A percentile compares a stretch with the other conserved stretches of the same genome.
These are phyloP conservation scores for Phalaenopsis hybrid DNA, from an alignment of 116 monocot species.

Conservation along the genomic window DNA sequence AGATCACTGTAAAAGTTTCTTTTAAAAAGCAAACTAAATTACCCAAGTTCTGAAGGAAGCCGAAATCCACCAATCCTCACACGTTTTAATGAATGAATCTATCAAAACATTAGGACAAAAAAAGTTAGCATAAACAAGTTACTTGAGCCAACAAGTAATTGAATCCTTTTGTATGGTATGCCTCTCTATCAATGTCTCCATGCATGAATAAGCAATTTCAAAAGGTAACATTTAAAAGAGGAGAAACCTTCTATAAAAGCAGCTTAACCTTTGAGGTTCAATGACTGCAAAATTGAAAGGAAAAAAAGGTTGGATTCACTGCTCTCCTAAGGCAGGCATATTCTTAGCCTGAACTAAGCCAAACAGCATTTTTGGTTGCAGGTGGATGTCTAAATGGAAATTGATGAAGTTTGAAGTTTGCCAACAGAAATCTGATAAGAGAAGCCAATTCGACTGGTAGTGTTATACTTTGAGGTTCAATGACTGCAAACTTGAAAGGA, in stretches of 20 bases:
- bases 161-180: neutral
- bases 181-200: neutral
- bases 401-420: constrained; percentile 17
- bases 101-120: constrained; percentile 3
- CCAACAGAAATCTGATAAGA: too few relatives aligned
- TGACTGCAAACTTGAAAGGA: too few relatives aligned
- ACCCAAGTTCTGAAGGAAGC: constrained; percentile 72
- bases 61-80: constrained; percentile 85
- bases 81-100: constrained; percentile 89
- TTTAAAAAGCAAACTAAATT: too few relatives aligned
- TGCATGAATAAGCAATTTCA: too few relatives aligned
- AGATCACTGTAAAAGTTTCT: too few relatives aligned
- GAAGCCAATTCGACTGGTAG: too few relatives aligned
- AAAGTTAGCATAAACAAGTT: constrained; percentile 5
- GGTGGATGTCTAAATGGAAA: neutral
- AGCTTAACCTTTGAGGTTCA: too few relatives aligned
- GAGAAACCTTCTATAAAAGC: too few relatives aligned
- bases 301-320: neutral
- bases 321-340: neutral
- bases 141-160: neutral
- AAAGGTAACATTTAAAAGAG: too few relatives aligned
- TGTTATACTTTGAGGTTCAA: too few relatives aligned
- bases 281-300: neutral
- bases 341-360: neutral
- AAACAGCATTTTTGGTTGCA: neutral